Evolutionary conservation across 2,329 filamentous ascomycete genomes (phyloP).

Genomic region (Xylariaceae sp.): DNA sequence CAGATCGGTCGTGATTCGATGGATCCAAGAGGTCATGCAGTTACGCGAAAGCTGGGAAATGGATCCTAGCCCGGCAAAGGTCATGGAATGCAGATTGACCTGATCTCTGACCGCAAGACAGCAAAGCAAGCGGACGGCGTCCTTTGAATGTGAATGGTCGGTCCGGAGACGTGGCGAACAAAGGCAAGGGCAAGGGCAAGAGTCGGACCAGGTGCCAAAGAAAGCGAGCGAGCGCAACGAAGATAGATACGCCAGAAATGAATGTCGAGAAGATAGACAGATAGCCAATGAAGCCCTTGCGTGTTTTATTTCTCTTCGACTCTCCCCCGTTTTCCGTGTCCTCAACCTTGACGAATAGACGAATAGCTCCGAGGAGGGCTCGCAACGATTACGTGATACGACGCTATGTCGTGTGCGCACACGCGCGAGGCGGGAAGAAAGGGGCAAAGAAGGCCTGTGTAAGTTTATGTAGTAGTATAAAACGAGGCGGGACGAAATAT

Average conservation of each 20-base stretch:
- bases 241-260: constrained; percentile 27
- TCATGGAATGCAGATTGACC: constrained; percentile 8
- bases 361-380: constrained; percentile 8
- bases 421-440: constrained; percentile 14
- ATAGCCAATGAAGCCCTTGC: constrained; percentile 25
- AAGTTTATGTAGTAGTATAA: constrained; percentile 13
- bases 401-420: constrained; percentile 18
- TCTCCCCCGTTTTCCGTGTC: constrained; percentile 5
- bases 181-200: constrained; percentile 25
- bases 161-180: constrained; percentile 28
- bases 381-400: constrained; percentile 13
- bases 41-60: constrained; percentile 16
- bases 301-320: constrained; percentile 8
- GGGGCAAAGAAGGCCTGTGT: constrained; percentile 17
- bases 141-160: constrained; percentile 27
- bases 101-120: constrained; percentile 5
- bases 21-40: constrained; percentile 15
- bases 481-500: constrained; percentile 15
- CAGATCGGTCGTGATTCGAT: constrained; percentile 21
- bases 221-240: constrained; percentile 31
- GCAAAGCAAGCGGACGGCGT: constrained; percentile 8
- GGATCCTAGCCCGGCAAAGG: constrained; percentile 25
- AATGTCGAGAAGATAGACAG: constrained; percentile 28
- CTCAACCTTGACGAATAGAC: background rate
- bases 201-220: constrained; percentile 23